Evolutionary conservation across 805 yeast genomes (phyloP), one percentile per base, ranked within the genome.

Genomic region (Lipomyces mesembrius): DNA sequence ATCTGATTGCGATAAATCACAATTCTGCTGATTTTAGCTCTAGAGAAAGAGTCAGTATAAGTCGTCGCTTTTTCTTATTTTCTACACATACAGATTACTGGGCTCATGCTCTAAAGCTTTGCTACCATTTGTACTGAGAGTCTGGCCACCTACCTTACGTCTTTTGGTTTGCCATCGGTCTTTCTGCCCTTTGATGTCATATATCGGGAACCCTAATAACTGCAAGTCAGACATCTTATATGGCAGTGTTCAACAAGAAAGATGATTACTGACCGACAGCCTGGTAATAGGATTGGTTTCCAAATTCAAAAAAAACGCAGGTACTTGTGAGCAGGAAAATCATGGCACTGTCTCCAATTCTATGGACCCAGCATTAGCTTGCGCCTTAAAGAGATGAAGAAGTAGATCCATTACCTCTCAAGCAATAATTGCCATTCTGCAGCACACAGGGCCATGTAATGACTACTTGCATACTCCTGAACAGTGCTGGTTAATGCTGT

Each of bases 341-440:
- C 57, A 63, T 57, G 6, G 59, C 61, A 20, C 58, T 46, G n/a
- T 59, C 70, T 3, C 70, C 67, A 35, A 63, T 52, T 32, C 69
- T 66, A 49, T 27, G 8, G 17, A 22, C 27, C 37, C 17, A 7
- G 55, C 9, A 35, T 20, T 17, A 43, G 17, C 14, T 14, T 25
- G 34, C 34, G 17, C 14, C 9, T 17, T 14, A 25, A n/a, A 4
- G 35, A 17, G 9, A 34, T 20, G 9, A 25, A 11, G 22, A 20
- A 17, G 53, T 54, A 8, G 35, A 27, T 6, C n/a, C 7, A 39
- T n/a, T 14, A 66, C 69, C 62, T 32, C 5, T 66, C 60, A 3
- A 66, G 57, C 34, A 66, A 37, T 5, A 22, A 25, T 27, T 66
- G 69, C 69, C 69, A 66, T 5, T 37, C 54, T 2, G 64, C 56